Percentiles rank a stretch among this genome's conserved stretches.
phyloP scores from a whole-genome alignment of 148 eudicot genomes.

The Polygonum maritimum region DNA sequence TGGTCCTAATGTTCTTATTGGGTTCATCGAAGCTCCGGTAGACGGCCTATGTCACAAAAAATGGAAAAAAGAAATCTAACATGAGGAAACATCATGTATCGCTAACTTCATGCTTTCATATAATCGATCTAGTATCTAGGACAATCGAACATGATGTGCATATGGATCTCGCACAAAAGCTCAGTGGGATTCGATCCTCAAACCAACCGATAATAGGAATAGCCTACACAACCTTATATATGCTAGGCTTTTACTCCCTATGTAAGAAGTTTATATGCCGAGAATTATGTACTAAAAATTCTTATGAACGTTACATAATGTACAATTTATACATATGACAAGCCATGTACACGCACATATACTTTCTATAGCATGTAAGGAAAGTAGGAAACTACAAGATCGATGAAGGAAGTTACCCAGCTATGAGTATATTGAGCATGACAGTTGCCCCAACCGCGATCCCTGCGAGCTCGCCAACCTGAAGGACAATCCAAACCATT shows the following conservation, averaged over 20 bases:
- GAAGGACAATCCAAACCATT: conserved; percentile 2
- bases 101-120: background rate
- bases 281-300: background rate
- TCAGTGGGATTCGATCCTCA: too few relatives aligned
- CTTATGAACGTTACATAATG: background rate
- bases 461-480: conserved; percentile 42
- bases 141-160: background rate
- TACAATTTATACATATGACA: background rate
- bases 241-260: too few relatives aligned
- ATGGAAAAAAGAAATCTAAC: background rate
- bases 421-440: conserved; percentile 29
- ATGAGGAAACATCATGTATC: background rate
- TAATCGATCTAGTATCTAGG: background rate
- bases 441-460: conserved; percentile 37
- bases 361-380: background rate
- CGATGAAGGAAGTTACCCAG: conserved; percentile 19
- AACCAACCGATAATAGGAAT: too few relatives aligned
- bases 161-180: background rate
- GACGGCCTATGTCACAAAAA: conserved; percentile 19
- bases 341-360: background rate
- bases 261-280: too few relatives aligned
- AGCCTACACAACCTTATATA: too few relatives aligned
- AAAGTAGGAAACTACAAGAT: background rate
- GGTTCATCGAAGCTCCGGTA: conserved; percentile 39
- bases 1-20: conserved; percentile 33